Percentiles rank a stretch among this genome's conserved stretches.
Evolutionary conservation across 768 basidiomycete genomes (phyloP).

Genomic region (Collybiopsis luxurians): DNA sequence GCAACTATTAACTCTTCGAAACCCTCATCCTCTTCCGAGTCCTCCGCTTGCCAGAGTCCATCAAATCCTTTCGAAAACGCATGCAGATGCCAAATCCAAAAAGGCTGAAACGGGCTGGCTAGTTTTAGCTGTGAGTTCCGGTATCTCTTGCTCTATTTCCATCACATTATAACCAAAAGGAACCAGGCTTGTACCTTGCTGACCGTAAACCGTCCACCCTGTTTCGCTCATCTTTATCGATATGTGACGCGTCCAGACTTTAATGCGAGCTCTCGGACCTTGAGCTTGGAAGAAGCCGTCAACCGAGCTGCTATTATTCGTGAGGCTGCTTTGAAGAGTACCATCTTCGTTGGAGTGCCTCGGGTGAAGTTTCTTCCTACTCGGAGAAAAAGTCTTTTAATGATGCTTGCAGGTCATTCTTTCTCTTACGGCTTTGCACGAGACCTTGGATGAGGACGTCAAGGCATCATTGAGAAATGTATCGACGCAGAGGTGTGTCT

Average conservation of each 20-base stretch:
- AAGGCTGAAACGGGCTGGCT: conserved; percentile 80
- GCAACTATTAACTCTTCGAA: conserved; percentile 66
- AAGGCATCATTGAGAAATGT: conserved; percentile 64
- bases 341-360: conserved; percentile 86
- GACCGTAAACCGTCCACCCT: conserved; percentile 77
- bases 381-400: not conserved
- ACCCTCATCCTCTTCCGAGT: conserved; percentile 54
- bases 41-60: conserved; percentile 55
- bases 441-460: conserved; percentile 80
- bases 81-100: conserved; percentile 58
- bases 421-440: conserved; percentile 71
- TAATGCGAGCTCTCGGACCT: conserved; percentile 36
- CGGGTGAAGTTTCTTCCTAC: conserved; percentile 47
- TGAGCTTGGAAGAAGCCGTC: conserved; percentile 49
- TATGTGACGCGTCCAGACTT: conserved; percentile 58
- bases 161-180: conserved; percentile 4
- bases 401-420: conserved; percentile 65
- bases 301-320: conserved; percentile 83
- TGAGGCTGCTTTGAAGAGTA: conserved; percentile 86
- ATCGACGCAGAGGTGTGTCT: conserved; percentile 56
- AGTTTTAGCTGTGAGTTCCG: conserved; percentile 62
- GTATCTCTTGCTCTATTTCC: conserved; percentile 17
- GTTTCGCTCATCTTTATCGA: conserved; percentile 77
- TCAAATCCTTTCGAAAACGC: conserved; percentile 57
- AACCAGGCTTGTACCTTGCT: conserved; percentile 77